A percentile compares a stretch with the other conserved stretches of the same genome.
Evolutionary conservation across 148 eudicot genomes (phyloP).

Genomic region (Pouteria glomerata): DNA sequence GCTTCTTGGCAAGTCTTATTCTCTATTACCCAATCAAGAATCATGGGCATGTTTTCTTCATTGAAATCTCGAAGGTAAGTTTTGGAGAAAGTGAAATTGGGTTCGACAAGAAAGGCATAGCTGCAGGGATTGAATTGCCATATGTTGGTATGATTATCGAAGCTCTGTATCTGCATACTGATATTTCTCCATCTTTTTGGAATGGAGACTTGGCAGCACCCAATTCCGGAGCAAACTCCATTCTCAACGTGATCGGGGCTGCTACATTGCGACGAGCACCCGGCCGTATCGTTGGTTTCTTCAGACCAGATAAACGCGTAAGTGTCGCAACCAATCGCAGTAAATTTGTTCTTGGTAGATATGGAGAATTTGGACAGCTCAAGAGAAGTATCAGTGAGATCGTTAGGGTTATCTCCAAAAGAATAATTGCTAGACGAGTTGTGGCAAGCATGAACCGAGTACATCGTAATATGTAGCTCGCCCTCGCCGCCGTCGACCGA

Average conservation of each 20-base stretch:
- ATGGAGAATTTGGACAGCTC: too few relatives aligned
- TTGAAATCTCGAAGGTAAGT: not conserved
- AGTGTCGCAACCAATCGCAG: too few relatives aligned
- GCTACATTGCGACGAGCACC: not conserved
- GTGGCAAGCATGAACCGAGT: too few relatives aligned
- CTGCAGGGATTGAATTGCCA: constrained; percentile 11
- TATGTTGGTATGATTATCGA: not conserved
- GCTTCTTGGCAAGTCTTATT: constrained; percentile 7
- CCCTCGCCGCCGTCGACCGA: too few relatives aligned
- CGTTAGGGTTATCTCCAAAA: too few relatives aligned
- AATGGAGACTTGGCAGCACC: constrained; percentile 13
- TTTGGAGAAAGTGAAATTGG: not conserved
- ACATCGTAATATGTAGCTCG: too few relatives aligned
- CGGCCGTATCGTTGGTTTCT: too few relatives aligned
- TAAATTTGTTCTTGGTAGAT: too few relatives aligned
- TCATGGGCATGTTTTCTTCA: not conserved
- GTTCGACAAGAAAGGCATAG: constrained; percentile 7
- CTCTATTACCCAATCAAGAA: constrained; percentile 16
- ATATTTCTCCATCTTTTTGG: not conserved
- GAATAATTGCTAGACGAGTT: too few relatives aligned
- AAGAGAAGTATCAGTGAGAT: too few relatives aligned
- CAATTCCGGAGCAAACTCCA: constrained; percentile 9
- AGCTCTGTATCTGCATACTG: not conserved
- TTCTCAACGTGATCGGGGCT: not conserved
- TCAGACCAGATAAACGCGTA: too few relatives aligned